These are phyloP conservation scores for Vitis rupestris DNA, from an alignment of 164 flowering plant genomes.

Conservation along the genomic window DNA sequence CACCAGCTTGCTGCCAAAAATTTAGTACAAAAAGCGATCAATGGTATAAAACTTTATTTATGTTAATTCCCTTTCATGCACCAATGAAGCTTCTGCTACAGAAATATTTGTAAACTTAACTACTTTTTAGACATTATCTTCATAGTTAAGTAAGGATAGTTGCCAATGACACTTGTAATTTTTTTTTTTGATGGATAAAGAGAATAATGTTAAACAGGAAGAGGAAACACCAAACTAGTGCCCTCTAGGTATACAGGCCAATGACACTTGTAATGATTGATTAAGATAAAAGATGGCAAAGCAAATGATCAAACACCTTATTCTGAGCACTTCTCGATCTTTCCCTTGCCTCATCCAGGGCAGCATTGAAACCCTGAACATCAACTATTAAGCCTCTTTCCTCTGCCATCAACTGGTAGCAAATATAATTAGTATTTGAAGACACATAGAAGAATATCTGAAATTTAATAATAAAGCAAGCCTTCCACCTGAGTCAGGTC, in stretches of 20 bases:
- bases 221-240: not conserved
- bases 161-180: too few relatives aligned
- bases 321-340: slow-evolving; percentile 84
- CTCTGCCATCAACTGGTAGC: slow-evolving; percentile 89
- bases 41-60: too few relatives aligned
- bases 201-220: not conserved
- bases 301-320: slow-evolving; percentile 44
- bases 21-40: not conserved
- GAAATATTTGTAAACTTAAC: too few relatives aligned
- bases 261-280: too few relatives aligned
- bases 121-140: too few relatives aligned
- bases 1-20: slow-evolving; percentile 73
- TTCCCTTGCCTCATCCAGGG: slow-evolving; percentile 91
- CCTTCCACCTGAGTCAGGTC: slow-evolving; percentile 88
- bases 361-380: slow-evolving; percentile 64
- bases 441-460: not conserved
- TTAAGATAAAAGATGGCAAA: too few relatives aligned
- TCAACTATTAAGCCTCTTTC: slow-evolving; percentile 87
- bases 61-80: too few relatives aligned
- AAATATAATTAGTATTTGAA: not conserved
- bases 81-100: too few relatives aligned
- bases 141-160: too few relatives aligned
- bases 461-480: not conserved
- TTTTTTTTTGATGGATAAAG: too few relatives aligned
- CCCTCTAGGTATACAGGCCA: too few relatives aligned